Conservation (phyloP, 1,284 basidiomycete genomes). For the Pseudozyma sp. region DNA sequence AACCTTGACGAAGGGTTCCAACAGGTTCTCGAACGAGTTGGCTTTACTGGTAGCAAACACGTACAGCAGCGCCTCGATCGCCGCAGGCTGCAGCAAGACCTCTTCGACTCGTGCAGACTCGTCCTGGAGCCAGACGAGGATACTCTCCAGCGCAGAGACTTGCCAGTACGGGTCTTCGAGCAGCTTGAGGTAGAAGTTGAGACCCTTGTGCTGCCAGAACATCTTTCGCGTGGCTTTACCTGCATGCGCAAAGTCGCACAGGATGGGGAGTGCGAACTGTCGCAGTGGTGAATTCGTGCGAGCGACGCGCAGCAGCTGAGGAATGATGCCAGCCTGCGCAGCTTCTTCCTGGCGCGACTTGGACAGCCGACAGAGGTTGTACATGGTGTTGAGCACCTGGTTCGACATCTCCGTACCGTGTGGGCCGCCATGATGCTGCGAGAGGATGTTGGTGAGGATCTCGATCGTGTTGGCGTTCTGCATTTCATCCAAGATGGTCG, state of each 20-base stretch:
- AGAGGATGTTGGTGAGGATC: slow-evolving; percentile 83
- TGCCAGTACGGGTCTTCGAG: slow-evolving; percentile 95
- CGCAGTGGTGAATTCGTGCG: slow-evolving; percentile 88
- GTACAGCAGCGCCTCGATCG: slow-evolving; percentile 80
- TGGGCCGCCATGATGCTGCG: slow-evolving; percentile 81
- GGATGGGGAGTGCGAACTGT: slow-evolving; percentile 94
- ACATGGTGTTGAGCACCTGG: slow-evolving; percentile 65
- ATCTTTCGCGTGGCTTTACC: slow-evolving; percentile 61
- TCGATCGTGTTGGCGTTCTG: slow-evolving; percentile 97
- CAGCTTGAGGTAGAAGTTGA: slow-evolving; percentile 80
- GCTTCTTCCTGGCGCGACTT: slow-evolving; percentile 84
- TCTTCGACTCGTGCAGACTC: slow-evolving; percentile 94
- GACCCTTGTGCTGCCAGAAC: slow-evolving; percentile 67
- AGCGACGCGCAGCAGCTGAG: slow-evolving; percentile 87
- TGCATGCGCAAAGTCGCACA: slow-evolving; percentile 75
- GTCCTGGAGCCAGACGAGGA: slow-evolving; percentile 93
- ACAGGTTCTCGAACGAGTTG: slow-evolving; percentile 91
- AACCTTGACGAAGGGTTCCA: slow-evolving; percentile 83
- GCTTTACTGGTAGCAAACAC: slow-evolving; percentile 86
- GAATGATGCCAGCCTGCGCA: slow-evolving; percentile 91
- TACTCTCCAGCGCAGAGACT: slow-evolving; percentile 88
- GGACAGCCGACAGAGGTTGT: slow-evolving; percentile 62
- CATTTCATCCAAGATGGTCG: slow-evolving; percentile 86
- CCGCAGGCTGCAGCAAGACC: slow-evolving; percentile 77
- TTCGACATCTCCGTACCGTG: slow-evolving; percentile 76